Evolutionary conservation across 257 asterid species (phyloP), one percentile per base, ranked within the genome.

Genomic region (Solanum dulcamara): DNA sequence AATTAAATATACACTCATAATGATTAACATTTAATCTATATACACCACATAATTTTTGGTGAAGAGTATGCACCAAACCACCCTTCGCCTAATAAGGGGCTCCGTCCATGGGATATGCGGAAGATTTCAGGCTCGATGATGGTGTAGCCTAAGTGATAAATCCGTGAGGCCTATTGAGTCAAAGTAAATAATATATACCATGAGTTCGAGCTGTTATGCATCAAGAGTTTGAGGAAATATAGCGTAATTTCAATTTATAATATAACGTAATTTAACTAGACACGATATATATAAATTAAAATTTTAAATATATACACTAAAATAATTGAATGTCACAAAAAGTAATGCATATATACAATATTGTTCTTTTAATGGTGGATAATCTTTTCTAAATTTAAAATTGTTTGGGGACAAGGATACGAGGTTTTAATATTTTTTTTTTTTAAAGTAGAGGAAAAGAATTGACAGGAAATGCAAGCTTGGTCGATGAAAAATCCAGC

Each of bases 381-480:
- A n/a, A n/a, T n/a, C n/a, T n/a, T n/a, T n/a, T n/a, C n/a, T n/a
- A n/a, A 18, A 51, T 11, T 51, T 26, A 53, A 80, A 81, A 53
- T 53, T 51, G 46, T 4, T 53, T 46, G 67, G 70, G 30, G 28
- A 40, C 51, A 53, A 55, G 68, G 60, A 48, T 18, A 26, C 24
- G 44, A 42, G 33, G 32, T 79, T 44, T 42, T 50, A n/a, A 24
- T 18, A n/a, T n/a, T n/a, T n/a, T n/a, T n/a, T n/a, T 38, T 38
- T 38, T 9, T 38, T 38, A 2, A 7, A 38, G 4, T 33, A 55
- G 13, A 7, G 59, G 85, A 13, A 40, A 37, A 60, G 88, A 86
- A 62, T 84, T 84, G 90, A 88, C 87, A 82, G 18, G 44, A 18
- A 62, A 70, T 32, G 87, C 80, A 53, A 59, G 79, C 75, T 55